A percentile compares a stretch with the other conserved stretches of the same genome.
Conservation (phyloP, 192 early-diverging fungal species). For the Rhizophagus sp. region DNA sequence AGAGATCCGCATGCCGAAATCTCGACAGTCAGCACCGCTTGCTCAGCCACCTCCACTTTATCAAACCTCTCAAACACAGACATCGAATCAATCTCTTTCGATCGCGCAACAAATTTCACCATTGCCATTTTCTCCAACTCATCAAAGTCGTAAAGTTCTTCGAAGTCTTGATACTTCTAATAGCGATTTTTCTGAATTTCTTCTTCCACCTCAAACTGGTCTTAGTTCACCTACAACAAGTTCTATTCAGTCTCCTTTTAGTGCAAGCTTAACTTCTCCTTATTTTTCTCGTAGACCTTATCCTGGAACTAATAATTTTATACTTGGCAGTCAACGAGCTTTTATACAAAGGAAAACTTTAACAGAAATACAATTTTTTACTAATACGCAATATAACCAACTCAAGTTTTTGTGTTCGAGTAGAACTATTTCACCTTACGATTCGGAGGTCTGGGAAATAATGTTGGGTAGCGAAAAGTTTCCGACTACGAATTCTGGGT, state of each 20-base stretch:
- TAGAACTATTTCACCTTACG: conserved; percentile 3
- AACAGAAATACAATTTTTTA: conserved; percentile 23
- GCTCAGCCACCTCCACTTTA: conserved; percentile 25
- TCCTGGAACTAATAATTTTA: neutral
- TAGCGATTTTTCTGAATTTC: neutral
- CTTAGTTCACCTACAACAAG: neutral
- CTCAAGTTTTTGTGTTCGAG: conserved; percentile 24
- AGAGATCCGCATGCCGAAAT: conserved; percentile 6
- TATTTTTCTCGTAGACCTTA: neutral
- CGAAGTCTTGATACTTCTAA: conserved; percentile 1
- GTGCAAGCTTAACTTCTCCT: neutral
- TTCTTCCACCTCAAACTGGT: conserved; percentile 9
- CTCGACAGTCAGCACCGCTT: neutral
- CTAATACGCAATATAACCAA: neutral
- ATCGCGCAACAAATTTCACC: neutral
- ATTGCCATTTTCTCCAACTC: neutral
- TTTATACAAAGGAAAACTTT: conserved; percentile 18
- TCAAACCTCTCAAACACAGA: neutral
- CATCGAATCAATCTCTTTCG: neutral
- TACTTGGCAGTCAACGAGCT: neutral
- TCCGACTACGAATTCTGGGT: conserved; percentile 41
- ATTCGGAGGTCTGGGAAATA: conserved; percentile 39
- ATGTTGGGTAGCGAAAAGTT: conserved; percentile 42
- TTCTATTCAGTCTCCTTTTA: neutral
- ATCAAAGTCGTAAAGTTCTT: conserved; percentile 3